A percentile compares a stretch with the other conserved stretches of the same genome.
phyloP scores from a whole-genome alignment of 1,284 basidiomycete genomes.

The Ganoderma meredithae region DNA sequence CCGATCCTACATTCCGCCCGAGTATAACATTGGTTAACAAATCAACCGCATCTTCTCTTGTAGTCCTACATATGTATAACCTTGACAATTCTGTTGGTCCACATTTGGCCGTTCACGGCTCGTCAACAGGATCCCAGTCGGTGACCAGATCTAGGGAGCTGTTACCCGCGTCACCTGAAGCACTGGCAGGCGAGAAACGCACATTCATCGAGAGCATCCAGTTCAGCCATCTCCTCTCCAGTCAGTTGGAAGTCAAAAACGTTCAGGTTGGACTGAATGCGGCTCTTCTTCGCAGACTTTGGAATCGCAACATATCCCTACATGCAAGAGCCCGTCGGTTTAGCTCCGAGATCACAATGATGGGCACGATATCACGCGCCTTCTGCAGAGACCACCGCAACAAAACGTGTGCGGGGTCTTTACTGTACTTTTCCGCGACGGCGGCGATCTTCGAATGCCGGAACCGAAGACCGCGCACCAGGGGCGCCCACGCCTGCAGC shows the following conservation, averaged over 20 bases:
- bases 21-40: constrained; percentile 15
- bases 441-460: constrained; percentile 52
- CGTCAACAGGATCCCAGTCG: constrained; percentile 61
- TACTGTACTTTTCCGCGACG: constrained; percentile 60
- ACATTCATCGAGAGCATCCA: constrained; percentile 68
- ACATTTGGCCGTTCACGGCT: constrained; percentile 32
- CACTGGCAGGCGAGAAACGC: neutral
- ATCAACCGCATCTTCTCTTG: neutral
- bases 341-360: neutral
- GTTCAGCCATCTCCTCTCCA: constrained; percentile 53
- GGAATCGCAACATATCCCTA: constrained; percentile 66
- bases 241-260: constrained; percentile 67
- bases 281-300: constrained; percentile 61
- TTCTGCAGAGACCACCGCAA: constrained; percentile 83
- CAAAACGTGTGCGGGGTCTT: constrained; percentile 72
- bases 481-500: constrained; percentile 59
- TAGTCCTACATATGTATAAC: neutral
- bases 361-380: constrained; percentile 47
- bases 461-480: constrained; percentile 60
- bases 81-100: constrained; percentile 1
- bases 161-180: constrained; percentile 1
- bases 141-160: constrained; percentile 51
- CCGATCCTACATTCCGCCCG: constrained; percentile 25
- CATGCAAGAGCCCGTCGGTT: neutral
- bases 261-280: constrained; percentile 65